Conservation (phyloP, 345 rosid species). For the Linum lewisii region DNA sequence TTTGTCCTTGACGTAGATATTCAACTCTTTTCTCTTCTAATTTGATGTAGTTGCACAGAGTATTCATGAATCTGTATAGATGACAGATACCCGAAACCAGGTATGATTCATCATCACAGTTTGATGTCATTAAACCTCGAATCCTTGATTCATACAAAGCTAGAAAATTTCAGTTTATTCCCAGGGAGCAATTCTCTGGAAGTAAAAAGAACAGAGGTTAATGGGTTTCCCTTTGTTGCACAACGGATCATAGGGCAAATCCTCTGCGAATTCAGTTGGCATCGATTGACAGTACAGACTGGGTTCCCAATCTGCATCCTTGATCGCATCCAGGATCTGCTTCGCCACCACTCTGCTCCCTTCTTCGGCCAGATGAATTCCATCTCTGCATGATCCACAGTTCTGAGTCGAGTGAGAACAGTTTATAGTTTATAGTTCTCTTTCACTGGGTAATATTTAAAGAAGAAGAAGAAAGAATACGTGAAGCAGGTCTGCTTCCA, state of each 20-base stretch:
- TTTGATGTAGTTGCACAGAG: too few relatives aligned
- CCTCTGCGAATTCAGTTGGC: slow-evolving; percentile 42
- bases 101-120: too few relatives aligned
- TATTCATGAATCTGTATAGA: too few relatives aligned
- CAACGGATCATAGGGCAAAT: slow-evolving; percentile 20
- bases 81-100: too few relatives aligned
- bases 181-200: not conserved
- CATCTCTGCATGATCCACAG: slow-evolving; percentile 39
- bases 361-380: slow-evolving; percentile 53
- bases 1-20: slow-evolving; percentile 18
- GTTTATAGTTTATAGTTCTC: too few relatives aligned
- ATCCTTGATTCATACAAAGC: too few relatives aligned
- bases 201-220: slow-evolving; percentile 9
- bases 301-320: slow-evolving; percentile 69
- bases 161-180: not conserved
- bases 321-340: slow-evolving; percentile 47
- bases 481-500: slow-evolving; percentile 16
- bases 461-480: slow-evolving; percentile 1
- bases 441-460: too few relatives aligned
- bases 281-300: slow-evolving; percentile 49
- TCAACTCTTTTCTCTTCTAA: too few relatives aligned
- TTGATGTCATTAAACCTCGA: too few relatives aligned
- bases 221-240: slow-evolving; percentile 9
- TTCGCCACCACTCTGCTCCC: slow-evolving; percentile 55
- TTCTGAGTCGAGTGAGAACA: not conserved